Evolutionary conservation across 768 basidiomycete genomes (phyloP), one percentile per base, ranked within the genome.

Genomic region (Cubamyces sp.): DNA sequence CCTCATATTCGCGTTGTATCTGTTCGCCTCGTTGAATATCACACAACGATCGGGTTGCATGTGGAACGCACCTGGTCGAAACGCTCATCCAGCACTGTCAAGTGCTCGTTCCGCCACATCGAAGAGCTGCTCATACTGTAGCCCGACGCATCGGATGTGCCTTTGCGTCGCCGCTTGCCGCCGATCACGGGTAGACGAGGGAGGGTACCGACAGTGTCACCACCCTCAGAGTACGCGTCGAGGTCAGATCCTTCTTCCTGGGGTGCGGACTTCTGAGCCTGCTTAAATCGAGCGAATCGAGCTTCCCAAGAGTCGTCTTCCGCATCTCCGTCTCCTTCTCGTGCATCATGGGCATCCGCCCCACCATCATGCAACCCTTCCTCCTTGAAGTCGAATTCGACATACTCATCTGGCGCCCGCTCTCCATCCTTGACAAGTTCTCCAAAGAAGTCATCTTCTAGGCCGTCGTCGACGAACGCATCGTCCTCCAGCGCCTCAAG

Each of bases 51-150:
- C 39, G 7, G 9, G 16, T 9, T 25, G 21, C 6, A 1, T n/a
- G 6, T 9, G 7, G 47, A 16, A 69, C 82, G 64, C 66, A 94
- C 97, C 82, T 94, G 87, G 69, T 98, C 96, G 71, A 98, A 99
- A 12, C 88, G 84, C 70, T 98, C 94, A 70, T 99, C 97, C 45
- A 99, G 79, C 2, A 87, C 90, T 54, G 92, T 86, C 28, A 98
- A 76, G 0, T 93, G 88, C 67, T 94, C 90, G 66, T 92, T 98
- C 47, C 97, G 86, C 76, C 86, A 91, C 91, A 98, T 94, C 15
- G 94, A 94, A 3, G 94, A 94, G 69, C 93, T 95, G 73, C 92
- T 96, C 95, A 99, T 98, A 72, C 91, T 93, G 80, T 96, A 96
- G 14, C 93, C 95, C 21, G 92, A 94, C 9, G 92, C 94, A 64